Evolutionary conservation across 345 rosid species (phyloP), one percentile per base, ranked within the genome.

Genomic region (Ricinus communis): DNA sequence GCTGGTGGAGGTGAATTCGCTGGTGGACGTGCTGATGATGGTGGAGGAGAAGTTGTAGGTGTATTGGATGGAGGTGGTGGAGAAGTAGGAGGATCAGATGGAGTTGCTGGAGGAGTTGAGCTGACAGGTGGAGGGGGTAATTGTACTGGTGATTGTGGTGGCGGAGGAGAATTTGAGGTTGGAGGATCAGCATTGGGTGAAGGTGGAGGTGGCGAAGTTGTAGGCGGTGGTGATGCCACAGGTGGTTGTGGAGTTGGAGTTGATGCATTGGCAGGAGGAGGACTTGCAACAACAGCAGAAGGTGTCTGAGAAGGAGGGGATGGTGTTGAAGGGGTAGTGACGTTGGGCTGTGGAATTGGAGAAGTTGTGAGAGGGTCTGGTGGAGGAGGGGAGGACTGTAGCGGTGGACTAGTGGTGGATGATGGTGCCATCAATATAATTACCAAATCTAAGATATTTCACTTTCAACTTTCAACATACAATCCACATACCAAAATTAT

Each of bases 401-500:
- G 82, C 51, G 79, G 81, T 41, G 80, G 68, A 68, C 70, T 59
- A 33, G 71, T 15, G 33, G 78, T n/a, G 28, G 78, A 59, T 18
- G 84, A 74, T 3, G 77, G 67, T 45, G 97, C 84, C 98, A 93
- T 93, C 81, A 71, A 53, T 71, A 63, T 49, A 76, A 24, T 24
- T 25, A 43, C 33, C 61, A 73, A 53, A 66, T 38, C 8, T 45
- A 1, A 31, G 33, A 69, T 60, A 38, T 43, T 38, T 30, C 27
- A 58, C 64, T 2, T 69, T 14, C 65, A 25, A 76, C 63, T 5
- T 60, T 5, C 64, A 30, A 67, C 10, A 36, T 54, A 11, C 4
- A 46, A 77, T 60, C 69, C 66, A 70, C 38, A 69, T 68, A 57
- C 64, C 66, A 76, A 47, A 74, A 65, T 46, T 30, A 33, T n/a